Base-by-base conservation (phyloP, 1,284 basidiomycete species). In the Xerocomus cyaneibrunnescens region DNA sequence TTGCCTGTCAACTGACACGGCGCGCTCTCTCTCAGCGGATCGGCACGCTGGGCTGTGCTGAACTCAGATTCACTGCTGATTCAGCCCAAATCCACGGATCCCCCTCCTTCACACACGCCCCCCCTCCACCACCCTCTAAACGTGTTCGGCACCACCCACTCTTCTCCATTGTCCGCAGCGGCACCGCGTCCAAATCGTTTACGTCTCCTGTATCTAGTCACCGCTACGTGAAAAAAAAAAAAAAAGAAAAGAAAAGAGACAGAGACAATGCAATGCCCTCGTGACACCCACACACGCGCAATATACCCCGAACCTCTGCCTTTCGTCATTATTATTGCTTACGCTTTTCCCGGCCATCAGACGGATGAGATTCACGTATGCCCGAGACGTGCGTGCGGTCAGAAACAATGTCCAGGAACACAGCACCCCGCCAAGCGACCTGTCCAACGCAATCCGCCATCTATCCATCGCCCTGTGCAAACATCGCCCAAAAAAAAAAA, bases 1-100 rank as follows among this genome's bases (percentile, higher is more conserved):
- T 70, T 64, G 53, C 64, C 64, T 65, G 56, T 55, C 65, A 64
- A 66, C 62, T 67, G 61, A 68, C 62, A 63, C 62, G 42, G 36
- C 55, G 36, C 55, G 51, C 50, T 27, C 59, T 50, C 46, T 51
- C 62, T 55, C 67, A 58, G 64, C 64, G 64, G n/a, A 66, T 66
- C 60, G 66, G 64, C 64, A 68, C 57, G 32, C 50, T 44, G 28
- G 67, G 63, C 64, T 68, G 63, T 67, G 25, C 28, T 25, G 42
- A 57, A 54, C 52, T 54, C 57, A 62, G 57, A 66, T 60, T 62
- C 25, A 27, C 19, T 46, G 62, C 64, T 65, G 62, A 63, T 52
- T 62, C 61, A 62, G 61, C 62, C 36, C 32, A 16, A 40, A 19
- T 28, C 40, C 42, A 41, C 50, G 48, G 57, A 35, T 46, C 21